Base-by-base conservation (phyloP, 768 basidiomycete genomes). In the Glaciozyma martinii region DNA sequence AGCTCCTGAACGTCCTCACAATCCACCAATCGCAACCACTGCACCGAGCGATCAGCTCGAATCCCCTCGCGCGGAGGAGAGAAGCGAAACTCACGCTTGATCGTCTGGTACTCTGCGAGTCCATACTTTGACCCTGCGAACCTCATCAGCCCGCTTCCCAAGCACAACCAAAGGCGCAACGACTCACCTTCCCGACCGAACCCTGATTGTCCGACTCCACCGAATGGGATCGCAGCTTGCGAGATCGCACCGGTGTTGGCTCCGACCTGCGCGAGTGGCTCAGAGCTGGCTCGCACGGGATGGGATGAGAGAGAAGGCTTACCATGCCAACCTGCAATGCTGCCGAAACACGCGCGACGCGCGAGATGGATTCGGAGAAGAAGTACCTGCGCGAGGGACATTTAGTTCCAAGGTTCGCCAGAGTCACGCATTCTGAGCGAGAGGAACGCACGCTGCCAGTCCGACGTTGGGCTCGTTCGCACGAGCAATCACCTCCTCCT, bases 341-440 rank as follows among this genome's bases (percentile, higher is more conserved):
- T 80, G 95, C 94, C 27, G 91, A 90, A 25, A 98, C 91, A 53
- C 94, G 82, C 89, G 89, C 95, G 52, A 89, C 86, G 50, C 94
- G 78, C 7, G 90, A 89, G 10, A 94, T 80, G 73, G 97, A 92
- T 33, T 83, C 76, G 42, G 84, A 82, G 80, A 85, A 98, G 80
- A 97, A 92, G 78, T 95, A 95, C 37, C 72, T 63, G 47, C n/a
- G 12, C 3, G n/a, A 40, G 1, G 32, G 23, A 32, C 80, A 95
- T 94, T n/a, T 29, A n/a, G 97, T 90, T 53, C 94, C 82, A 89
- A 89, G 95, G 53, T 89, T 86, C 50, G 93, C 78, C 8, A 90
- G 89, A 7, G 94, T 80, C 73, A 95, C 92, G 33, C 83, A 76
- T 40, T 84, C 82, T 80, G 85, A 98, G 80, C 95, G 92, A 78